Base-by-base conservation (phyloP, 345 rosid species). In the Brassica carinata region DNA sequence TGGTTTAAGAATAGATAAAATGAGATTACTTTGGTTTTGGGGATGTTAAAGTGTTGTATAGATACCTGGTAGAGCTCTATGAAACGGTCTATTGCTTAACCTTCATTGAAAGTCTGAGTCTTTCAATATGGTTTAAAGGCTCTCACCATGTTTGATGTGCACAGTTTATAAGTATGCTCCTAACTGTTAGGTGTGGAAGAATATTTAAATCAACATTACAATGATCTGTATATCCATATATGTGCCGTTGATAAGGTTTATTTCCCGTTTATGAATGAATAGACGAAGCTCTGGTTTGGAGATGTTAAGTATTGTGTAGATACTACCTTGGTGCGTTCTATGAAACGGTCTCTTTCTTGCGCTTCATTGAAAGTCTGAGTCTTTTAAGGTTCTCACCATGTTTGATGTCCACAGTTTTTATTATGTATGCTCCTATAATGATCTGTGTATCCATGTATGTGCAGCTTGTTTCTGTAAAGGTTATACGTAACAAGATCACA, bases 221-320 rank as follows among this genome's bases (percentile, higher is more conserved):
- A 48, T 48, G 57, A 48, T 51, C 7, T 14, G 0, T 51, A 14
- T 5, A 51, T 51, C 57, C 18, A 51, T 51, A 14, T 4, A 51
- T 51, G 57, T 51, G 57, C 18, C n/a, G 57, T 43, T 43, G 53
- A 10, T 78, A 71, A 76, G 77, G 59, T 33, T 33, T 69, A 14
- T 27, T 17, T 61, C 10, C 69, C 11, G 45, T 7, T 69, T 70
- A 30, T 29, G 36, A 17, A 30, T 29, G 36, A 17, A 45, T 9
- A 30, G 70, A 63, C 19, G 11, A 62, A 69, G 69, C 3, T 58
- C 18, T 51, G 17, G 57, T 43, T 11, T 43, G 53, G 17, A 7
- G 57, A 51, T 51, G 57, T 51, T 15, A n/a, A 15, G 59, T 53
- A 14, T 43, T 43, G n/a, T 53, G 6, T 29, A n/a, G 73, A 27